phyloP scores from a whole-genome alignment of 2,329 filamentous ascomycete genomes.

The Cytospora piceae region DNA sequence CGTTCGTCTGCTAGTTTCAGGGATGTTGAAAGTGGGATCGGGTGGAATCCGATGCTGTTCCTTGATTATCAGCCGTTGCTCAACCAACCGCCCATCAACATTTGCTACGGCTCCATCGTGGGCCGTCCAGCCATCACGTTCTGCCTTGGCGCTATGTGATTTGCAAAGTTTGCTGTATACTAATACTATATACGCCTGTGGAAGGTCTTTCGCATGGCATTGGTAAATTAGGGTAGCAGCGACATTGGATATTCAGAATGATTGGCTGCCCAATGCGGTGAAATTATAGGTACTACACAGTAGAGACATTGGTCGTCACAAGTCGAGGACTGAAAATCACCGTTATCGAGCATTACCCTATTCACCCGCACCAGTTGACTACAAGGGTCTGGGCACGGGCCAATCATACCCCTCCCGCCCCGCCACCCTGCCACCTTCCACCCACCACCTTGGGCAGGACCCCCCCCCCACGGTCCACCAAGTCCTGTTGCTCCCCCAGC shows the following conservation, averaged over 20 bases:
- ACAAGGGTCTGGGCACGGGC: background rate
- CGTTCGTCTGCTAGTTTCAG: background rate
- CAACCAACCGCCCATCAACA: constrained; percentile 18
- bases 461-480: constrained; percentile 15
- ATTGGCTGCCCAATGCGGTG: background rate
- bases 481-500: constrained; percentile 9
- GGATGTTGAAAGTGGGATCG: constrained; percentile 8
- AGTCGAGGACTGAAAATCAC: background rate
- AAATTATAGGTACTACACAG: background rate
- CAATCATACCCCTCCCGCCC: background rate
- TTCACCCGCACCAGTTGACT: background rate
- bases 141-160: background rate
- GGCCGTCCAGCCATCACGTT: background rate
- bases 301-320: background rate
- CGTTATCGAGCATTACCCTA: background rate
- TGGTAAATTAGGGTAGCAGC: constrained; percentile 18
- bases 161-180: background rate
- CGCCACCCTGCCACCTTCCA: background rate
- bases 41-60: constrained; percentile 16
- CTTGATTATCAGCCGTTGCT: constrained; percentile 11
- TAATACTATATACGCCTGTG: background rate
- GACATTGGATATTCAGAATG: background rate
- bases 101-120: constrained; percentile 16
- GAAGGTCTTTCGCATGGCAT: constrained; percentile 17
- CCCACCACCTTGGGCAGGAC: constrained; percentile 7